phyloP scores from a whole-genome alignment of 805 yeast species.

The Torulaspora indica region DNA sequence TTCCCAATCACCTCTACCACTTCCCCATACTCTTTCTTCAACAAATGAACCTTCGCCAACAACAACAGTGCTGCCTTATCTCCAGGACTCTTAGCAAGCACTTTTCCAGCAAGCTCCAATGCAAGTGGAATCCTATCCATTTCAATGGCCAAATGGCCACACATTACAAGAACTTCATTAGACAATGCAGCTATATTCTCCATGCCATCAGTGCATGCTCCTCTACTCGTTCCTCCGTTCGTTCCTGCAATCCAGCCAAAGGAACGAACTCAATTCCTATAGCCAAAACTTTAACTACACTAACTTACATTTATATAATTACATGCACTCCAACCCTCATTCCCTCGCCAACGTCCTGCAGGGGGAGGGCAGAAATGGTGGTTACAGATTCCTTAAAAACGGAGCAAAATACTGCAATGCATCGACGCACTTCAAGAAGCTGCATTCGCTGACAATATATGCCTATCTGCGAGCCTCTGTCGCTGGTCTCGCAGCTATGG shows the following conservation, averaged over 20 bases:
- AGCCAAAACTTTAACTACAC: background rate
- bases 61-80: conserved; percentile 18
- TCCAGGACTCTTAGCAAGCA: conserved; percentile 16
- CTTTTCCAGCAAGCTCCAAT: conserved; percentile 15
- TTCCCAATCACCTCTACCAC: conserved; percentile 16
- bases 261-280: background rate
- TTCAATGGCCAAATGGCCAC: conserved; percentile 26
- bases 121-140: conserved; percentile 22
- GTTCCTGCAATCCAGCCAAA: background rate
- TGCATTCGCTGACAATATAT: background rate
- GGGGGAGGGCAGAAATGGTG: background rate
- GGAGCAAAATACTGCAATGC: background rate
- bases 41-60: conserved; percentile 18
- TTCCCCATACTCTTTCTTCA: conserved; percentile 15
- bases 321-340: background rate
- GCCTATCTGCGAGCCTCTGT: background rate
- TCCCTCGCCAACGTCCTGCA: background rate
- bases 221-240: too few relatives aligned
- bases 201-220: conserved; percentile 7
- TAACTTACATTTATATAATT: too few relatives aligned
- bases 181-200: conserved; percentile 10
- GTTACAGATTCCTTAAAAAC: background rate
- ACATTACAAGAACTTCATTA: conserved; percentile 17
- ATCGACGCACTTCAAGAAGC: background rate
- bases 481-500: background rate